These are phyloP conservation scores for Vigna trinervia DNA, from an alignment of 306 rosid species.

Conservation along the genomic window DNA sequence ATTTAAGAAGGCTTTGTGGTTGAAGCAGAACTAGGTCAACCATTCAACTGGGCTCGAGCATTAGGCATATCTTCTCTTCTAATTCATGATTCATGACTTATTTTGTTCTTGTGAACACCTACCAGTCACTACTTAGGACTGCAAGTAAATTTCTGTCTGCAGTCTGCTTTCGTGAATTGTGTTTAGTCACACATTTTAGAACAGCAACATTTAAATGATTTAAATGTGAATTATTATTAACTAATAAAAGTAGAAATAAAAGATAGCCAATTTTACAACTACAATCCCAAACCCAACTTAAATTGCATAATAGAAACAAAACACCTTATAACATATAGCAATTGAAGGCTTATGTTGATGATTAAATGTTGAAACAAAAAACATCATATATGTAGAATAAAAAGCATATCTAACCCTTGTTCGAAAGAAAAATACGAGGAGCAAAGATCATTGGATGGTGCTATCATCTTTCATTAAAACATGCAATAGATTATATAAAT, in stretches of 20 bases:
- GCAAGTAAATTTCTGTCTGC: not conserved
- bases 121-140: not conserved
- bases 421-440: not conserved
- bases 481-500: constrained; percentile 44
- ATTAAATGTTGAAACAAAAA: no score
- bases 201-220: not conserved
- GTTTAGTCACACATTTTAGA: no score
- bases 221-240: not conserved
- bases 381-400: no score
- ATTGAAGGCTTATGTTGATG: no score
- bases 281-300: no score
- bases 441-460: constrained; percentile 26
- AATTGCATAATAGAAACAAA: no score
- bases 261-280: no score
- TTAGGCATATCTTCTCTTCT: not conserved
- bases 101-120: constrained; percentile 1
- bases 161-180: no score
- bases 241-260: no score
- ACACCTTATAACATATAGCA: no score
- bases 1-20: constrained; percentile 12
- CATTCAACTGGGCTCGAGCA: not conserved
- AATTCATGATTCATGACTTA: not conserved
- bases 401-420: not conserved
- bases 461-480: constrained; percentile 40
- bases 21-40: not conserved